Evolutionary conservation across 352 stramenopile species (phyloP).

Genomic region (Plasmopara viticola): DNA sequence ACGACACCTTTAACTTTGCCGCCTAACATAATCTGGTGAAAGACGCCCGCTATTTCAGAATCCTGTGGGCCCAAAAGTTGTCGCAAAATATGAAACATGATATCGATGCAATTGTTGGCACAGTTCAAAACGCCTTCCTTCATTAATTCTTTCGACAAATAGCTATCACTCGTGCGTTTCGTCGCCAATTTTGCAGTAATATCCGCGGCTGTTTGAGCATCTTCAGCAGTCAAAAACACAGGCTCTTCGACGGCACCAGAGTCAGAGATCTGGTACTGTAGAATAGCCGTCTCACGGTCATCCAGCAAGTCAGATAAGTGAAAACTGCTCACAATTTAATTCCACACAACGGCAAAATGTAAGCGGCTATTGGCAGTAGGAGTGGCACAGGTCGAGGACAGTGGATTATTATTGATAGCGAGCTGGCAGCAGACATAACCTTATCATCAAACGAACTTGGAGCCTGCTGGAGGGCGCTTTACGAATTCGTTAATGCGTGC

Average conservation of each 20-base stretch:
- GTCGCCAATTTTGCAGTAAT: conserved; percentile 55
- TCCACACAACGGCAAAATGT: conserved; percentile 85
- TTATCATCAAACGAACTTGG: conserved; percentile 73
- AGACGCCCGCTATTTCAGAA: conserved; percentile 49
- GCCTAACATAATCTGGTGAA: conserved; percentile 58
- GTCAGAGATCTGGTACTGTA: conserved; percentile 87
- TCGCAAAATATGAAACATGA: conserved; percentile 73
- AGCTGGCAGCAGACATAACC: conserved; percentile 69
- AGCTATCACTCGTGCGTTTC: conserved; percentile 48
- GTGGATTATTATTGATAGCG: conserved; percentile 49
- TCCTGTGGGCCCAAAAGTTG: conserved; percentile 74
- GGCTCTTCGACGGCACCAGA: conserved; percentile 74
- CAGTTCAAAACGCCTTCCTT: conserved; percentile 70
- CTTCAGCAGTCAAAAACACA: conserved; percentile 80
- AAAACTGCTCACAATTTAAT: conserved; percentile 87
- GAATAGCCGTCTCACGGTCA: conserved; percentile 79
- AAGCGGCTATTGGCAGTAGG: conserved; percentile 74
- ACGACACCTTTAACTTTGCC: conserved; percentile 46
- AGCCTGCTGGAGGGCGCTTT: conserved; percentile 46
- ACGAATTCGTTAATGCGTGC: conserved; percentile 76
- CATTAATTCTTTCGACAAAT: conserved; percentile 63
- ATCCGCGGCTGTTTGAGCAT: conserved; percentile 64
- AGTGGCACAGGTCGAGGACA: conserved; percentile 45
- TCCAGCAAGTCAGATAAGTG: conserved; percentile 81
- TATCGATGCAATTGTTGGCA: conserved; percentile 72